Base-by-base conservation (phyloP, 1,139 yeast species). In the Scheffersomyces segobiensis region DNA sequence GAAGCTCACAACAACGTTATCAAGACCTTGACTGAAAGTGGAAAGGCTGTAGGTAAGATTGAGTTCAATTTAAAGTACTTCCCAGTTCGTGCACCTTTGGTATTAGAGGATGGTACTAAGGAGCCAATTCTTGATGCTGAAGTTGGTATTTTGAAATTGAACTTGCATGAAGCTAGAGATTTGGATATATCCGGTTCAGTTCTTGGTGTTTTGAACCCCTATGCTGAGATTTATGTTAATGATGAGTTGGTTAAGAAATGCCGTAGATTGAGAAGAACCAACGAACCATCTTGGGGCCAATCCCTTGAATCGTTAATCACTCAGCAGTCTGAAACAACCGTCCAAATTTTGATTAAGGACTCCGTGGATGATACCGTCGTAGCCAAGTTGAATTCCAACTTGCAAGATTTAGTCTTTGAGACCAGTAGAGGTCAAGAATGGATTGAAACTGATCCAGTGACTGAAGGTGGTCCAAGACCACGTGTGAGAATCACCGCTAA, bases 201-300 rank as follows among this genome's bases (percentile, higher is more conserved):
- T 60, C 80, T 89, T 61, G 97, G 97, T 53, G 81, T 81, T 57
- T 76, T 89, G 69, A 87, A 88, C 66, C 91, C 95, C 32, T 87
- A 82, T 69, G 92, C 92, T 12, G 91, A 87, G 65, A 73, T 89
- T 24, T 86, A 74, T 65, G 72, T 88, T 57, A 85, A 88, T 67
- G 82, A 81, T 52, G 81, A 86, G 61, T 74, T 84, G 58, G 79
- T 81, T 17, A 83, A 83, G 65, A 74, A 74, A 5, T 84, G 87
- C 60, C 86, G 95, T 78, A 81, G 81, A 49, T 77, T 88, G 68
- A 86, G 86, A 67, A 83, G 85, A 67, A 82, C 86, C 19, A 89
- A 88, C 66, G 91, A 87, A 65, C 96, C 96, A 19, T 76, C 86
- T 18, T 89, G 90, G 88, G 87, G 86, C 62, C 86, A 86, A 65